These are phyloP conservation scores for Fusarium sp. DNA, from an alignment of 2,329 filamentous ascomycete species.

Conservation along the genomic window DNA sequence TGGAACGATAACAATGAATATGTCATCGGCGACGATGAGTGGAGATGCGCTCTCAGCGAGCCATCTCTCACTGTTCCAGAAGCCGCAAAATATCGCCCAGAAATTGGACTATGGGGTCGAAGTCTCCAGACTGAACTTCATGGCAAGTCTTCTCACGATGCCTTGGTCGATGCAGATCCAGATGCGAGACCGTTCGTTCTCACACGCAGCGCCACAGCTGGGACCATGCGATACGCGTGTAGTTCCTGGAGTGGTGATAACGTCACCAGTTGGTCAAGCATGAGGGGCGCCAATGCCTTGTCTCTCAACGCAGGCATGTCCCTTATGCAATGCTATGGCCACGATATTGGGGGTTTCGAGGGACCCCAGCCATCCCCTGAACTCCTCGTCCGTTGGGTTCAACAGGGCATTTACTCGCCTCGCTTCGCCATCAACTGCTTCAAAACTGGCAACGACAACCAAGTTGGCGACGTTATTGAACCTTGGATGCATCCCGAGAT, in stretches of 20 bases:
- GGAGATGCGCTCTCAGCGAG: slow-evolving; percentile 69
- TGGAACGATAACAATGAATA: slow-evolving; percentile 88
- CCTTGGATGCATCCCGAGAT: slow-evolving; percentile 82
- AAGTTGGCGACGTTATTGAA: slow-evolving; percentile 79
- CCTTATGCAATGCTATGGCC: slow-evolving; percentile 76
- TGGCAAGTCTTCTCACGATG: slow-evolving; percentile 77
- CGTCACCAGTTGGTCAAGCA: slow-evolving; percentile 78
- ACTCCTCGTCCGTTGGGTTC: slow-evolving; percentile 78
- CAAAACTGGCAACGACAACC: slow-evolving; percentile 77
- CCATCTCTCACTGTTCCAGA: slow-evolving; percentile 52
- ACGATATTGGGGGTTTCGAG: slow-evolving; percentile 82
- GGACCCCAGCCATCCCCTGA: slow-evolving; percentile 79
- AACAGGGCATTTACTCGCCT: slow-evolving; percentile 76
- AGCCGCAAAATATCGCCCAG: slow-evolving; percentile 54
- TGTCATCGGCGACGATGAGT: slow-evolving; percentile 73
- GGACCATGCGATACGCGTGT: slow-evolving; percentile 77
- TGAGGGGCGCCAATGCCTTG: slow-evolving; percentile 78
- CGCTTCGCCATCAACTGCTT: slow-evolving; percentile 84
- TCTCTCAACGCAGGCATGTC: slow-evolving; percentile 77
- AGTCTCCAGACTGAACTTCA: slow-evolving; percentile 78
- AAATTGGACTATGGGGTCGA: slow-evolving; percentile 77
- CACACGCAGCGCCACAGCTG: slow-evolving; percentile 77
- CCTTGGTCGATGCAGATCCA: slow-evolving; percentile 68
- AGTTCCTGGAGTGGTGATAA: slow-evolving; percentile 83
- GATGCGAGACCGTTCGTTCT: slow-evolving; percentile 74